phyloP scores from a whole-genome alignment of 805 yeast genomes.

The Suhomyces sp. region DNA sequence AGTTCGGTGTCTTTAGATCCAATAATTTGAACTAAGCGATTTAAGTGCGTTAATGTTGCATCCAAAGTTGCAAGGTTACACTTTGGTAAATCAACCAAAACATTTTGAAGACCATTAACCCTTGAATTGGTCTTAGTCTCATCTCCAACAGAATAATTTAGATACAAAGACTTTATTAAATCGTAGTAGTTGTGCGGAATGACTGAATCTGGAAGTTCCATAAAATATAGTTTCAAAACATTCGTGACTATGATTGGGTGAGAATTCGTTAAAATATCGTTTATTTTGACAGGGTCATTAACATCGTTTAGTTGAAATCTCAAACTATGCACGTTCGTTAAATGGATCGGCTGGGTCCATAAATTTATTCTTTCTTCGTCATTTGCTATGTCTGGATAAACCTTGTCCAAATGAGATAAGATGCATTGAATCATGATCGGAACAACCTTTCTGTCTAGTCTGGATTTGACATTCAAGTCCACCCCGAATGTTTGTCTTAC shows the following conservation, averaged over 20 bases:
- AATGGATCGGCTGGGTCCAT: slow-evolving; percentile 68
- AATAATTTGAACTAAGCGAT: slow-evolving; percentile 51
- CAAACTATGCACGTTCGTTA: slow-evolving; percentile 58
- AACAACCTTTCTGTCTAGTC: slow-evolving; percentile 69
- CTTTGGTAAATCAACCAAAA: slow-evolving; percentile 63
- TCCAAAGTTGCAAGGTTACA: slow-evolving; percentile 76
- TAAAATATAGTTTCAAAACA: slow-evolving; percentile 65
- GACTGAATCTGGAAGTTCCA: slow-evolving; percentile 78
- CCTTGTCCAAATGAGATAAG: slow-evolving; percentile 62
- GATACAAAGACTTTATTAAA: slow-evolving; percentile 63
- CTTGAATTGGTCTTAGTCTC: slow-evolving; percentile 50
- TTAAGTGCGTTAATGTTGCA: slow-evolving; percentile 74
- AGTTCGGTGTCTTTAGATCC: slow-evolving; percentile 39
- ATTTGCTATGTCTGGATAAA: slow-evolving; percentile 65
- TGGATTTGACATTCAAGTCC: slow-evolving; percentile 65
- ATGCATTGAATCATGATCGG: slow-evolving; percentile 65
- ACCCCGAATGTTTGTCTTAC: slow-evolving; percentile 76
- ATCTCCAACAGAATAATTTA: slow-evolving; percentile 32
- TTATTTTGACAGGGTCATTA: slow-evolving; percentile 27
- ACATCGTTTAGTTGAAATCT: slow-evolving; percentile 51
- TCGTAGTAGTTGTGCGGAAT: slow-evolving; percentile 66
- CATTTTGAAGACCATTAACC: slow-evolving; percentile 61
- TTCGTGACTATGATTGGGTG: slow-evolving; percentile 63
- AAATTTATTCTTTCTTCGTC: slow-evolving; percentile 65
- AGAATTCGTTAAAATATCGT: slow-evolving; percentile 32